Base-by-base conservation (phyloP, 768 basidiomycete species). In the Leccinellum luteum region DNA sequence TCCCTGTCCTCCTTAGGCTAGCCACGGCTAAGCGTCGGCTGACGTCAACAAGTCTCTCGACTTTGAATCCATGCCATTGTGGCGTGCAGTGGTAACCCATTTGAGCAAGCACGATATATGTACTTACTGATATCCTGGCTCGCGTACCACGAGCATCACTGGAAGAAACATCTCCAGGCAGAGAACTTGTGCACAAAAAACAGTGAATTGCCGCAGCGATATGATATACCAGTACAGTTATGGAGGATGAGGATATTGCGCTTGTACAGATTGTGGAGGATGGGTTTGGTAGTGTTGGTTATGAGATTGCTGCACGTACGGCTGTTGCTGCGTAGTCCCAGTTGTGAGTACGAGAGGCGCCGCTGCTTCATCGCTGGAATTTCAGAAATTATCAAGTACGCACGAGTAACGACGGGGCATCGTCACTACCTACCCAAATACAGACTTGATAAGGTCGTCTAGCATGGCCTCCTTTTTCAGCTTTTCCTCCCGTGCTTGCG, bases 381-480 rank as follows among this genome's bases (percentile, higher is more conserved):
- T 25, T 25, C 25, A 21, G 44, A 6, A 44, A 41, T 19, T 10
- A 10, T 34, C 47, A 44, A 57, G 48, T 25, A 9, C n/a, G 27
- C 30, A 34, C 41, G 12, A 31, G 9, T 17, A 44, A 41, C 4
- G 13, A 30, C 28, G 14, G 8, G 7, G 28, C 21, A 56, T 69
- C 57, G 10, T 7, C 2, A 53, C 50, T 41, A 66, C 75, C 74
- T 59, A 83, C 84, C 84, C 84, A 69, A 85, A 85, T 50, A 72
- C 67, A 3, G 63, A 69, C 50, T 76, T 71, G 58, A 86, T 68
- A 14, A 85, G 66, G 38, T 76, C 75, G 63, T 89, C 84, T 49
- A 90, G 63, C 58, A 80, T 76, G n/a, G 62, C 70, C 50, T 90
- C 88, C 64, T 89, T 90, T 54, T 79, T 78, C 51, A 83, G 73